These are phyloP conservation scores for Aspergillus ochraceus DNA, from an alignment of 2,329 filamentous ascomycete species.

Conservation along the genomic window DNA sequence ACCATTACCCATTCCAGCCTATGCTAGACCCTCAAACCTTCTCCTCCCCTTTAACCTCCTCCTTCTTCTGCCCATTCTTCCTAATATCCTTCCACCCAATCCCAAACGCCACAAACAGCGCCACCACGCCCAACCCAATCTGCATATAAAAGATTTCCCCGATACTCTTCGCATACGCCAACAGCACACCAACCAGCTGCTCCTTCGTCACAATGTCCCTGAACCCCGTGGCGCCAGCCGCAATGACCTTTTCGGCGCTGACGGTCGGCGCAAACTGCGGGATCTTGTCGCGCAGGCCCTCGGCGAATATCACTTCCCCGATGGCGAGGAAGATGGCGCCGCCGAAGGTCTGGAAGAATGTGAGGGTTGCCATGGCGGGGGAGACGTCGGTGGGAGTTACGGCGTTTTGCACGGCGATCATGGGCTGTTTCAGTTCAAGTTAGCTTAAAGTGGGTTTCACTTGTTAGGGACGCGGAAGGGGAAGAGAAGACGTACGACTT, in stretches of 20 bases:
- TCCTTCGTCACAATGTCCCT: slow-evolving; percentile 29
- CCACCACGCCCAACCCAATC: slow-evolving; percentile 15
- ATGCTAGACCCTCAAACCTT: background rate
- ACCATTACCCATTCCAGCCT: background rate
- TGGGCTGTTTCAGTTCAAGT: slow-evolving; percentile 23
- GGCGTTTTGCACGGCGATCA: slow-evolving; percentile 44
- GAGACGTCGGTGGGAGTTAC: slow-evolving; percentile 38
- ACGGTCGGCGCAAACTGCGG: slow-evolving; percentile 35
- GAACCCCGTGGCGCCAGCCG: slow-evolving; percentile 48
- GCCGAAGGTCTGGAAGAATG: slow-evolving; percentile 44
- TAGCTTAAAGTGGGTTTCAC: background rate
- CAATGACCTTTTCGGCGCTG: slow-evolving; percentile 35
- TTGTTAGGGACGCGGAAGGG: background rate
- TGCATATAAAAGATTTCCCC: slow-evolving; percentile 27
- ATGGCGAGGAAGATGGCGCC: slow-evolving; percentile 53
- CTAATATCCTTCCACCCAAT: slow-evolving; percentile 31
- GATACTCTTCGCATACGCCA: slow-evolving; percentile 31
- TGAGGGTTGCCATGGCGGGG: slow-evolving; percentile 41
- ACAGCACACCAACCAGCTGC: slow-evolving; percentile 29
- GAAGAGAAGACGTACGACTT: slow-evolving; percentile 19
- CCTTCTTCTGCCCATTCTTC: slow-evolving; percentile 9
- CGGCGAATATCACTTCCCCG: slow-evolving; percentile 52
- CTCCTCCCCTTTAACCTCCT: background rate
- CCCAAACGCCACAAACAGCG: slow-evolving; percentile 21
- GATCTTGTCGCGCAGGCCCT: slow-evolving; percentile 37